Evolutionary conservation across 2,329 filamentous ascomycete species (phyloP).

Genomic region (Ophiostoma sp.): DNA sequence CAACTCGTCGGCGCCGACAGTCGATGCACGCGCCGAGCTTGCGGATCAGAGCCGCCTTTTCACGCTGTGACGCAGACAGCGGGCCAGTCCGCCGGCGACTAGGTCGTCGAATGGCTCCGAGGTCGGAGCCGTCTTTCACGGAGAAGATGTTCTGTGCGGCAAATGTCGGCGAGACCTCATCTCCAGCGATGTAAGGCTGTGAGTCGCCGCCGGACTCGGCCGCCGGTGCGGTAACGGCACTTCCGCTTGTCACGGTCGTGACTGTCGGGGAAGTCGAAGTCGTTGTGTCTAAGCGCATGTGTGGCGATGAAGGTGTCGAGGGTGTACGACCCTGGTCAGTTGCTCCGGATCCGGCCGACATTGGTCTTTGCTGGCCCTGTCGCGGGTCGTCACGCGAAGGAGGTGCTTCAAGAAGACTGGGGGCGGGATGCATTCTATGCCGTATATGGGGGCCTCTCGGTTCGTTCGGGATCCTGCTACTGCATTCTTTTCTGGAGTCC

Average conservation of each 20-base stretch:
- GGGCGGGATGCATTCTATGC: slow-evolving; percentile 38
- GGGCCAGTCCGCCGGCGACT: slow-evolving; percentile 61
- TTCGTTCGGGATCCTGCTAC: not conserved
- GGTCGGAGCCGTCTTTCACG: slow-evolving; percentile 56
- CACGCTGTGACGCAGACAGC: slow-evolving; percentile 58
- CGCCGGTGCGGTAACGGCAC: slow-evolving; percentile 36
- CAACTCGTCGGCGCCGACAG: slow-evolving; percentile 38
- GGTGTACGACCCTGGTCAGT: slow-evolving; percentile 31
- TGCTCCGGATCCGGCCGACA: slow-evolving; percentile 27
- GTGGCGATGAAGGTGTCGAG: slow-evolving; percentile 36
- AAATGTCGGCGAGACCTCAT: slow-evolving; percentile 50
- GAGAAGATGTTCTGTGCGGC: slow-evolving; percentile 55
- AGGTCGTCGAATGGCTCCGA: slow-evolving; percentile 54
- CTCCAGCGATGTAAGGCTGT: slow-evolving; percentile 48
- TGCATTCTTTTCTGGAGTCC: slow-evolving; percentile 18
- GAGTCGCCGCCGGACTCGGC: slow-evolving; percentile 51
- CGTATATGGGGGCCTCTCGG: not conserved
- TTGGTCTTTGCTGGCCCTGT: slow-evolving; percentile 31
- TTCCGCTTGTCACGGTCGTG: slow-evolving; percentile 49
- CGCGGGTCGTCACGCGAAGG: slow-evolving; percentile 33
- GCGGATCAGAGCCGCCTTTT: slow-evolving; percentile 60
- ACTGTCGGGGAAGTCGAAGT: slow-evolving; percentile 56
- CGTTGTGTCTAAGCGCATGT: slow-evolving; percentile 50
- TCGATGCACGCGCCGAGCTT: slow-evolving; percentile 60
- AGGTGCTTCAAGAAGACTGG: slow-evolving; percentile 38